Evolutionary conservation across 139 green algal species (phyloP).

Genomic region (Chlorella sp.): DNA sequence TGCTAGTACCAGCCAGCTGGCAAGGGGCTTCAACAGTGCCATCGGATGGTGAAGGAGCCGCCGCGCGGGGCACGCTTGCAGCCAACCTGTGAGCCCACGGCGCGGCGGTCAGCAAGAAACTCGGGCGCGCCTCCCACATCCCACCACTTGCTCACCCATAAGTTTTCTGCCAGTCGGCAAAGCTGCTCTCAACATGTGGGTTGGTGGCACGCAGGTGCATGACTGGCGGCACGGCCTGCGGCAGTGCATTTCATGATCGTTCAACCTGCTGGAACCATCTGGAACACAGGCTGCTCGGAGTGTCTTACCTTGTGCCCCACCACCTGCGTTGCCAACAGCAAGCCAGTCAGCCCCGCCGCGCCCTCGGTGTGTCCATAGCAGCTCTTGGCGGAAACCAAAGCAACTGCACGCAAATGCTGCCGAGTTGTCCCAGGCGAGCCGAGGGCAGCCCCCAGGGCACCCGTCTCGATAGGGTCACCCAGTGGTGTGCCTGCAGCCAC

Average conservation of each 20-base stretch:
- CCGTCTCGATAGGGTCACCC: conserved; percentile 89
- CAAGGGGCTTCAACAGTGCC: not conserved
- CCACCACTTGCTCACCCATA: too few relatives aligned
- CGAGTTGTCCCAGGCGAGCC: not conserved
- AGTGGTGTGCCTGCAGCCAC: conserved; percentile 86
- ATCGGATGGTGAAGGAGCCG: not conserved
- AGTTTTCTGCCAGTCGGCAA: conserved; percentile 18
- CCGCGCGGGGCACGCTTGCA: not conserved
- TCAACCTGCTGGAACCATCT: not conserved
- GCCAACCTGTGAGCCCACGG: not conserved
- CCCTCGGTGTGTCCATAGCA: conserved; percentile 63
- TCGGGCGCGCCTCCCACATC: too few relatives aligned
- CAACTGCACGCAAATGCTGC: not conserved
- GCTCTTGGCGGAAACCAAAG: conserved; percentile 46
- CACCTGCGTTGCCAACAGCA: conserved; percentile 52
- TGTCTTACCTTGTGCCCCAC: not conserved
- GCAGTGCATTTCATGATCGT: not conserved
- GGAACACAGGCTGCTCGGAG: not conserved
- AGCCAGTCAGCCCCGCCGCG: conserved; percentile 61
- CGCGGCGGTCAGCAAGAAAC: too few relatives aligned
- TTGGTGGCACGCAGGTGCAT: conserved; percentile 74
- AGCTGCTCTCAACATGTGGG: conserved; percentile 47
- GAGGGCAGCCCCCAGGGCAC: conserved; percentile 43
- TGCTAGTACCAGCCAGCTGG: conserved; percentile 39
- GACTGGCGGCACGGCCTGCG: conserved; percentile 19